Evolutionary conservation across 805 yeast species (phyloP), one percentile per base, ranked within the genome.

Genomic region (Hanseniaspora valbyensis): DNA sequence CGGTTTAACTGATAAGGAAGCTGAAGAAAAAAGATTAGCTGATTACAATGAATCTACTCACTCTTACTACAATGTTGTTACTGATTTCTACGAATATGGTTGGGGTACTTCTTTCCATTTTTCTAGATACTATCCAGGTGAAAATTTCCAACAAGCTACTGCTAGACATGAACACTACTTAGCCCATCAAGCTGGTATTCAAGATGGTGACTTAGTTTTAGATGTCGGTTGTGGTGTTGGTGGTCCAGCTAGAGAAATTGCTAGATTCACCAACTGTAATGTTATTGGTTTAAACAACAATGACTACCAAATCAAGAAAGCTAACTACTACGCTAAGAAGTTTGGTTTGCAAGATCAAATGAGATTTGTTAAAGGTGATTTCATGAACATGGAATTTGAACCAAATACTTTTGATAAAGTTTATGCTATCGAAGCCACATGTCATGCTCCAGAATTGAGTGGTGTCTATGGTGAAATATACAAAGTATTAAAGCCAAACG

Each of bases 141-240:
- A 92, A 71, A 79, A 92, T 21, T 92, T 92, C 72, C 71, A 77
- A 61, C 97, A 90, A 69, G 95, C 96, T 39, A 80, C 86, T 57
- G 97, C 97, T 34, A 81, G 95, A 73, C 98, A 90, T 68, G 98
- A 90, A 72, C 97, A 92, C 70, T 92, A 77, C 69, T 72, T 90
- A 58, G 98, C 98, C 38, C 71, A 74, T 67, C 81, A 84, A 71
- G 88, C 89, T 76, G 83, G 83, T 55, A 73, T 90, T 60, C 67
- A 73, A 59, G 83, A 80, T 59, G 76, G 79, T 59, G 84, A 83
- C 86, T 80, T 81, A 62, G 98, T 90, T 16, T 75, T 90, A 59
- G 98, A 90, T 65, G 98, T 90, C 52, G 98, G 98, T 43, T 92
- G 98, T 73, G 98, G 98, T 75, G 95, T 90, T 60, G 98, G 98